Base-by-base conservation (phyloP, 202 grass and related monocot genomes). In the Carex arenaria region DNA sequence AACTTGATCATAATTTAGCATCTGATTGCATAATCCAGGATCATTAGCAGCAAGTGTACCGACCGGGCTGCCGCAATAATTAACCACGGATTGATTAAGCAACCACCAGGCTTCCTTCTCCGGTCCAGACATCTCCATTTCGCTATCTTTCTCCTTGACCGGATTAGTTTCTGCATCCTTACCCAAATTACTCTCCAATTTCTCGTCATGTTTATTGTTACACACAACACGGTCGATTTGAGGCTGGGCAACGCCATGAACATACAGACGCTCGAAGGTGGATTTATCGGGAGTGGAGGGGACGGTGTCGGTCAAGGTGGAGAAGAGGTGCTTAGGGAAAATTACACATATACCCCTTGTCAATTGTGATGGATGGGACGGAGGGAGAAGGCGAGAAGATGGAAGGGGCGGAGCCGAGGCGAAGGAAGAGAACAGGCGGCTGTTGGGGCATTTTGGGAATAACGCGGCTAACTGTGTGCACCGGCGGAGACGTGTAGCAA, bases 51-150 rank as follows among this genome's bases (percentile, higher is more conserved):
- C 93, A 64, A 98, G 86, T 10, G 96, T 95, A 1, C 96, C 96
- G 7, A 98, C 88, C 1, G 91, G 83, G 10, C 83, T 93, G 40
- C 89, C 86, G 67, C 93, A 93, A 83, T 95, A 95, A 36, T 84
- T 95, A 12, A 98, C 89, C 23, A 92, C 85, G 7, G 93, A 87
- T 76, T 84, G 90, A 79, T 80, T 85, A 57, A 95, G 87, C 52
- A 92, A 62, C 85, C 93, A 92, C 96, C 93, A 95, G 26, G 93
- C 93, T 23, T 98, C 96, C 96, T 92, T 95, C 86, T 98, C 89
- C 83, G 87, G 14, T 32, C 88, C 89, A 49, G 93, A 95, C 85
- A 85, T 84, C 66, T 93, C 91, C 77, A 74, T 85, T 59, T 62
- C 69, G 9, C 14, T 11, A 26, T 53, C 38, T 23, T 81, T 88